These are phyloP conservation scores for Penicillium angulare DNA, from an alignment of 495 filamentous ascomycete genomes.

Conservation along the genomic window DNA sequence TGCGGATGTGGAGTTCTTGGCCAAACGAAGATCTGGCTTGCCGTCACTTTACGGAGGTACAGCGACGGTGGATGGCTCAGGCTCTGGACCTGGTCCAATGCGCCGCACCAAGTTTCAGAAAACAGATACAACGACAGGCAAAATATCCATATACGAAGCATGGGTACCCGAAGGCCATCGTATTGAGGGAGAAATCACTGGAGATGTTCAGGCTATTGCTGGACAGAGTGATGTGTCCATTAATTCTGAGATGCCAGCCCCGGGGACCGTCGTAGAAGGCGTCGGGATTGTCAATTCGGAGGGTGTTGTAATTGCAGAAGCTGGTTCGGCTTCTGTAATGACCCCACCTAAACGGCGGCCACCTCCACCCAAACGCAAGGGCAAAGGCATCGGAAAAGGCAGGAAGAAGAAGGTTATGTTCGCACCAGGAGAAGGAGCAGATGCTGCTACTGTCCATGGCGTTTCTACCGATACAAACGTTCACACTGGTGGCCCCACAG, in stretches of 20 bases:
- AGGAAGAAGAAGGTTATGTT: constrained; percentile 65
- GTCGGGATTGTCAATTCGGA: constrained; percentile 60
- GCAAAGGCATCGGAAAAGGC: constrained; percentile 64
- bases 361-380: constrained; percentile 74
- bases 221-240: constrained; percentile 34
- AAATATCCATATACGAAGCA: constrained; percentile 76
- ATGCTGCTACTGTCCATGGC: constrained; percentile 36
- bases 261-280: constrained; percentile 61
- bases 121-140: constrained; percentile 68
- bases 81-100: constrained; percentile 48
- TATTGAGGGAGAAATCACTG: constrained; percentile 76
- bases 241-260: constrained; percentile 47
- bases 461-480: constrained; percentile 24
- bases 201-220: constrained; percentile 40
- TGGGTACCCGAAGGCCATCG: constrained; percentile 76
- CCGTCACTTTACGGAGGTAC: constrained; percentile 51
- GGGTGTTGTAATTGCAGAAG: constrained; percentile 58
- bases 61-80: constrained; percentile 41
- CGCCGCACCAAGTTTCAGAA: constrained; percentile 75
- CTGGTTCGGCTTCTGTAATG: constrained; percentile 40
- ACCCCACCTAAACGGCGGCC: constrained; percentile 58
- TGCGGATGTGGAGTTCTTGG: constrained; percentile 75
- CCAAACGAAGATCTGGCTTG: constrained; percentile 80
- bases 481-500: constrained; percentile 9
- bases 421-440: constrained; percentile 42